Percentiles rank a stretch among this genome's conserved stretches.
These are phyloP conservation scores for Curvularia spicifera DNA, from an alignment of 2,329 filamentous ascomycete genomes.

Conservation along the genomic window DNA sequence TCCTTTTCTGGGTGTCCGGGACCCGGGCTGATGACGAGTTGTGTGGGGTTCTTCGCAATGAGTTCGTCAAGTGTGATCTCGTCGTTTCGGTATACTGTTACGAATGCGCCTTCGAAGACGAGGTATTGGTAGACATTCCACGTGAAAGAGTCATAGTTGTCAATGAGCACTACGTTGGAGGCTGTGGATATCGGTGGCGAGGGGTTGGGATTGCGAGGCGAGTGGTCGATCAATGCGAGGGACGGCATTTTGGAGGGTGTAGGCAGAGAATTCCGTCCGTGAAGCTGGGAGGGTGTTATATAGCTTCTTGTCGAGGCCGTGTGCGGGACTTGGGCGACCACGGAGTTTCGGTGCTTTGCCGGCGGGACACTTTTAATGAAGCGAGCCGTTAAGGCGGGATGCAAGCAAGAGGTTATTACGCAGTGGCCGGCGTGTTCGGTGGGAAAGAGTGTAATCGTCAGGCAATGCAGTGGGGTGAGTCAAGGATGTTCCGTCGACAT, in stretches of 20 bases:
- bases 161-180: constrained; percentile 90
- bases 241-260: constrained; percentile 49
- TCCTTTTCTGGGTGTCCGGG: constrained; percentile 92
- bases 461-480: constrained; percentile 22
- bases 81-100: constrained; percentile 91
- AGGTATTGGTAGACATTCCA: constrained; percentile 99
- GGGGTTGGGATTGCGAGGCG: constrained; percentile 80
- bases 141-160: constrained; percentile 99
- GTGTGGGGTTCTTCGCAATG: constrained; percentile 82
- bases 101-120: constrained; percentile 89
- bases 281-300: constrained; percentile 1
- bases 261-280: neutral
- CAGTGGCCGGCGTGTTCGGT: neutral
- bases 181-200: constrained; percentile 76
- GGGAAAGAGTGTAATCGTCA: constrained; percentile 4
- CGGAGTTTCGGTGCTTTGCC: constrained; percentile 5
- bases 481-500: constrained; percentile 17
- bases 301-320: neutral
- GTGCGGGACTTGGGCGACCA: constrained; percentile 2
- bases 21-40: constrained; percentile 92
- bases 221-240: constrained; percentile 74
- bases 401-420: neutral
- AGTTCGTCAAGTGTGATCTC: constrained; percentile 85
- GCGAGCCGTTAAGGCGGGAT: neutral
- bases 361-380: neutral